Conservation (phyloP, 805 yeast genomes). For the Wickerhamiella azyma region DNA sequence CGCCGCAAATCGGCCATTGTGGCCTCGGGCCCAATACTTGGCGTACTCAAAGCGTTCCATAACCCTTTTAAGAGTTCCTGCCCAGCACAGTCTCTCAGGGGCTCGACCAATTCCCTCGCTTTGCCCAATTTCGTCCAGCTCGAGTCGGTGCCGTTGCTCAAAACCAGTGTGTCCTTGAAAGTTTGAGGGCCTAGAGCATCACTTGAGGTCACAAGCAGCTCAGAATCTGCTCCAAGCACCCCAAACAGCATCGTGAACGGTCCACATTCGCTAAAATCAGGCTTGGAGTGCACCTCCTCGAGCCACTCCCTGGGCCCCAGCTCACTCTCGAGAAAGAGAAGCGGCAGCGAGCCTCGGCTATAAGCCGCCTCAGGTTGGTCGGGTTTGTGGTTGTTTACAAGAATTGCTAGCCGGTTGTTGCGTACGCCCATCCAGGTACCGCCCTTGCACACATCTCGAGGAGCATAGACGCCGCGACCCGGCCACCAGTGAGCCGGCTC, state of each 20-base stretch:
- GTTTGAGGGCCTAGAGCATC: slow-evolving; percentile 12
- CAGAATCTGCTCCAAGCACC: slow-evolving; percentile 3
- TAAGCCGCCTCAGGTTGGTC: slow-evolving; percentile 13
- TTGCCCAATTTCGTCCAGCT: slow-evolving; percentile 55
- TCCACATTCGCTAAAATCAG: slow-evolving; percentile 14
- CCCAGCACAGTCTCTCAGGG: background rate
- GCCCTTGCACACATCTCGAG: slow-evolving; percentile 55
- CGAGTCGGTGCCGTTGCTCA: slow-evolving; percentile 9
- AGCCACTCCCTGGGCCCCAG: slow-evolving; percentile 35
- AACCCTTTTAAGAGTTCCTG: too few relatives aligned
- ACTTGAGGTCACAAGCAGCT: background rate
- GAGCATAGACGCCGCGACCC: slow-evolving; percentile 42
- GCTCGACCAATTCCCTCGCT: slow-evolving; percentile 36
- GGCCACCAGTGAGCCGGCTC: slow-evolving; percentile 37
- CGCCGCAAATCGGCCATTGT: slow-evolving; percentile 34
- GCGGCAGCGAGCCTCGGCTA: slow-evolving; percentile 42
- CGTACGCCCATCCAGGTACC: slow-evolving; percentile 88
- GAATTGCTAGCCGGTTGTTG: slow-evolving; percentile 51
- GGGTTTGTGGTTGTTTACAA: slow-evolving; percentile 59
- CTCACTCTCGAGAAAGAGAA: slow-evolving; percentile 30
- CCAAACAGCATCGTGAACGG: slow-evolving; percentile 24
- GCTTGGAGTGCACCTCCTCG: slow-evolving; percentile 18
- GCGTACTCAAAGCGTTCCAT: background rate
- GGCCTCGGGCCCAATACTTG: background rate
- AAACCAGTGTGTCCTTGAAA: background rate